Percentiles rank a stretch among this genome's conserved stretches.
Conservation (phyloP, 2,329 filamentous ascomycete genomes). For the Ophiocordyceps camponoti-rufipedis region DNA sequence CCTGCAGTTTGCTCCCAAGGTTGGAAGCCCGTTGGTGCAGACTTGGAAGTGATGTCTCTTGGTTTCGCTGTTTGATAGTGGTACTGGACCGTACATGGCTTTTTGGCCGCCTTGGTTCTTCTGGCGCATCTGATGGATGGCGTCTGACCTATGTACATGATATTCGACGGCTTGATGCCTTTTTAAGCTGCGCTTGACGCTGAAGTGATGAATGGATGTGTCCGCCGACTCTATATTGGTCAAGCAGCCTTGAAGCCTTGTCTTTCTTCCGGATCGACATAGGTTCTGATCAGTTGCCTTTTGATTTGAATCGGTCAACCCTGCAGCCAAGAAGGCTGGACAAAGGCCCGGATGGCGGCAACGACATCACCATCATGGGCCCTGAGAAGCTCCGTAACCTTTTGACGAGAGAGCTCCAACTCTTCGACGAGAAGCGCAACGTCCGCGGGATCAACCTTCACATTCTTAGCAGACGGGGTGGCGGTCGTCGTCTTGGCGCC, state of each 20-base stretch:
- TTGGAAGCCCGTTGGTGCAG: slow-evolving; percentile 52
- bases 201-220: background rate
- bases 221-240: no score
- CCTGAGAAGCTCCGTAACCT: slow-evolving; percentile 58
- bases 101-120: background rate
- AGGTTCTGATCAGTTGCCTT: no score
- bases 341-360: slow-evolving; percentile 44
- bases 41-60: slow-evolving; percentile 22
- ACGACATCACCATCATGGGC: slow-evolving; percentile 51
- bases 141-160: background rate
- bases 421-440: slow-evolving; percentile 54
- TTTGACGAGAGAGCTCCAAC: slow-evolving; percentile 51
- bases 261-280: no score
- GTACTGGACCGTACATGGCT: background rate
- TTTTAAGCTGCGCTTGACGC: background rate
- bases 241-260: no score
- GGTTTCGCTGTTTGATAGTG: background rate
- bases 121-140: background rate
- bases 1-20: slow-evolving; percentile 57
- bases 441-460: slow-evolving; percentile 60
- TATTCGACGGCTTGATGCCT: background rate
- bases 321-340: slow-evolving; percentile 3
- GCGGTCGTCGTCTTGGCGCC: slow-evolving; percentile 11
- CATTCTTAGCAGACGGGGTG: slow-evolving; percentile 29
- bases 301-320: no score